A percentile compares a stretch with the other conserved stretches of the same genome.
Conservation (phyloP, 345 rosid species). For the Luvunga scandens region DNA sequence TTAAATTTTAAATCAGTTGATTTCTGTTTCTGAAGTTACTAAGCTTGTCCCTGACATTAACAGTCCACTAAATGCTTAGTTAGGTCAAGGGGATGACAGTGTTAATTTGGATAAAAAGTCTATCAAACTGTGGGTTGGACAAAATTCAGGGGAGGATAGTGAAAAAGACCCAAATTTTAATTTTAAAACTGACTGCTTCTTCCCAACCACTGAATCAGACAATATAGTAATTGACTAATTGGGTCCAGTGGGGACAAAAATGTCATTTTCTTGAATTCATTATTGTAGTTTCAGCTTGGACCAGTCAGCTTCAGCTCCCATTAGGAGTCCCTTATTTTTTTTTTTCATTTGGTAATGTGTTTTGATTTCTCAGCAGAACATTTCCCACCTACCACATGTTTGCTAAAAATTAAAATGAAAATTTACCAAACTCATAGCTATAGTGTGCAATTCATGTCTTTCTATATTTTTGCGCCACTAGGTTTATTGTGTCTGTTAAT, state of each 20-base stretch:
- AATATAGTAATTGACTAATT: constrained; percentile 3
- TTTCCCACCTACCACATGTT: background rate
- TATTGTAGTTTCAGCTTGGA: constrained; percentile 4
- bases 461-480: background rate
- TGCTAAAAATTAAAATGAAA: background rate
- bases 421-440: background rate
- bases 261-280: constrained; percentile 11
- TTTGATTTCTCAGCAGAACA: background rate
- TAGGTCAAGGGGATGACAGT: too few species aligned
- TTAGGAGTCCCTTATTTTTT: background rate
- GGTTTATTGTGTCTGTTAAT: background rate
- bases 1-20: too few species aligned
- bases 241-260: constrained; percentile 16
- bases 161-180: background rate
- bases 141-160: too few species aligned
- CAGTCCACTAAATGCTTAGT: too few species aligned
- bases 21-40: too few species aligned
- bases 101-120: too few species aligned
- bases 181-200: background rate
- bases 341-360: background rate
- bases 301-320: background rate
- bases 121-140: too few species aligned
- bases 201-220: constrained; percentile 5
- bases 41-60: too few species aligned
- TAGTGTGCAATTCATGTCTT: background rate